Evolutionary conservation across 1,284 basidiomycete genomes (phyloP).

Genomic region (Cryptococcus wingfieldii): DNA sequence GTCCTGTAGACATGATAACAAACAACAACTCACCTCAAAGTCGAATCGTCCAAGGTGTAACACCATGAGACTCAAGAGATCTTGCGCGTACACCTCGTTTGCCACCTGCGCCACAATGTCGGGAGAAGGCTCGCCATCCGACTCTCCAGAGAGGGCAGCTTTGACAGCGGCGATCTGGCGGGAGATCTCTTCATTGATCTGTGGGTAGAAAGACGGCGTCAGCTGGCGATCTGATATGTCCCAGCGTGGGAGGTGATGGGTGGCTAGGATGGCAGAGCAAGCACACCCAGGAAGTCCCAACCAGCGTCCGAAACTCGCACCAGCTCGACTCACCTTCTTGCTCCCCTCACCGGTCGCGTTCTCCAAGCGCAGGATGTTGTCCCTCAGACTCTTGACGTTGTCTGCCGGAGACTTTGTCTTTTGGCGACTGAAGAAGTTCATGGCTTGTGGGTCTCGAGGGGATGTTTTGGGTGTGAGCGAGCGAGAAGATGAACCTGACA

Average conservation of each 20-base stretch:
- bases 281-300: background rate
- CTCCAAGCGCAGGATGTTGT: conserved; percentile 73
- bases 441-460: conserved; percentile 37
- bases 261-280: too few species aligned
- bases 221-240: too few species aligned
- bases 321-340: conserved; percentile 60
- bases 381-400: conserved; percentile 70
- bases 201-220: background rate
- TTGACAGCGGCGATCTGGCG: conserved; percentile 32
- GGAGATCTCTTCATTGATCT: conserved; percentile 40
- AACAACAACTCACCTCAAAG: conserved; percentile 70
- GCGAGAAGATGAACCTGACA: background rate
- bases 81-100: conserved; percentile 89
- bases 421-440: conserved; percentile 90
- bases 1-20: background rate
- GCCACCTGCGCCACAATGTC: conserved; percentile 88
- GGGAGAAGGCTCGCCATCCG: conserved; percentile 54
- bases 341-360: conserved; percentile 62
- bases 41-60: conserved; percentile 80
- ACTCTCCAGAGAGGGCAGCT: conserved; percentile 32
- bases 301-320: background rate
- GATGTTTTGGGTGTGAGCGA: background rate
- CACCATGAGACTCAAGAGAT: conserved; percentile 78
- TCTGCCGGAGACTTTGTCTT: conserved; percentile 80
- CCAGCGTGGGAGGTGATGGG: too few species aligned